Conservation (phyloP, 2,329 filamentous ascomycete genomes). For the Monilinia fructicola region DNA sequence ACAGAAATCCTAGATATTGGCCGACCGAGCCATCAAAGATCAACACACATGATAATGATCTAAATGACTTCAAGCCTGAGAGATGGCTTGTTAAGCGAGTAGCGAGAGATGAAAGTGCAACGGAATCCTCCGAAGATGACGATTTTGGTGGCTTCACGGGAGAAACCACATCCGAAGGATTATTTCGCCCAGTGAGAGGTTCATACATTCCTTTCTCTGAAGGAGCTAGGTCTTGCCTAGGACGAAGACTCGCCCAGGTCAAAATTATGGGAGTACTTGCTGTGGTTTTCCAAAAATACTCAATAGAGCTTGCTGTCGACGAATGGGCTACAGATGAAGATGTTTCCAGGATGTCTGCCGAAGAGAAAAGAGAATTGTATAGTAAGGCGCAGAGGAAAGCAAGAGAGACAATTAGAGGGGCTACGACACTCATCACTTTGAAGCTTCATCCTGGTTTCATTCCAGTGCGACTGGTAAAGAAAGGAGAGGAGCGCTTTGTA, state of each 20-base stretch:
- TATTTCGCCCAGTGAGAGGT: slow-evolving; percentile 37
- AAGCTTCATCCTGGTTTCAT: slow-evolving; percentile 62
- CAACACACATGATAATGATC: slow-evolving; percentile 58
- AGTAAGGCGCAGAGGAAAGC: slow-evolving; percentile 48
- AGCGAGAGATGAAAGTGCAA: slow-evolving; percentile 48
- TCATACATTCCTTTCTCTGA: slow-evolving; percentile 42
- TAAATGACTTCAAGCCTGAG: slow-evolving; percentile 52
- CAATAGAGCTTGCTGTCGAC: slow-evolving; percentile 37
- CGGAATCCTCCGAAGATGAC: slow-evolving; percentile 23
- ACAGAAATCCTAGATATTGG: slow-evolving; percentile 59
- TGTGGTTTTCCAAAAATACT: slow-evolving; percentile 35
- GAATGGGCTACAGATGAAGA: slow-evolving; percentile 38
- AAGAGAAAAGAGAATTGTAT: slow-evolving; percentile 34
- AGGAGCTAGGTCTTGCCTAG: slow-evolving; percentile 43
- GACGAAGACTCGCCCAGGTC: slow-evolving; percentile 42
- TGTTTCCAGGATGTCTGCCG: slow-evolving; percentile 30
- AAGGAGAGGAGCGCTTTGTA: slow-evolving; percentile 69
- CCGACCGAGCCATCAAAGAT: slow-evolving; percentile 47
- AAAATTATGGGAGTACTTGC: slow-evolving; percentile 41
- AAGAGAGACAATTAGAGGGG: slow-evolving; percentile 38
- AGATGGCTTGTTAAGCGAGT: slow-evolving; percentile 61
- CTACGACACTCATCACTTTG: slow-evolving; percentile 67
- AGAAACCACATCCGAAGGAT: slow-evolving; percentile 27
- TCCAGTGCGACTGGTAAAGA: slow-evolving; percentile 65
- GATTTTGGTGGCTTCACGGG: slow-evolving; percentile 24